Evolutionary conservation across 768 basidiomycete species (phyloP).

Genomic region (Terana coerulea): DNA sequence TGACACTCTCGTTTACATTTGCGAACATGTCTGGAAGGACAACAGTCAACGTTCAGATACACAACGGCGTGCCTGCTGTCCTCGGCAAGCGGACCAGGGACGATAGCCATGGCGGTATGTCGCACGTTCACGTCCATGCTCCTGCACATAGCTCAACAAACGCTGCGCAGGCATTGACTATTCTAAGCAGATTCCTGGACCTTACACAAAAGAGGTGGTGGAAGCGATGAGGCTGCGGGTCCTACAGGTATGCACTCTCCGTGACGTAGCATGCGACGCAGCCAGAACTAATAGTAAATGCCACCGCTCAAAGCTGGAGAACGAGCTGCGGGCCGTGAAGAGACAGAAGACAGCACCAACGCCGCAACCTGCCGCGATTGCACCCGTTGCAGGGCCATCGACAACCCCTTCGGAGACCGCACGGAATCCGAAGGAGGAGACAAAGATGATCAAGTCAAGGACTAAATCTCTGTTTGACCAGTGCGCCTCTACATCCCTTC

Average conservation of each 20-base stretch:
- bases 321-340: slow-evolving; percentile 9
- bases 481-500: not conserved
- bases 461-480: slow-evolving; percentile 12
- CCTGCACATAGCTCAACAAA: not conserved
- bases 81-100: not conserved
- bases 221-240: slow-evolving; percentile 13
- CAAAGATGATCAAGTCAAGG: slow-evolving; percentile 10
- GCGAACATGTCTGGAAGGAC: too few relatives aligned
- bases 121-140: not conserved
- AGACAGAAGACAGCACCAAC: slow-evolving; percentile 8
- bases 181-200: slow-evolving; percentile 9
- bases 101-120: not conserved
- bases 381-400: slow-evolving; percentile 3
- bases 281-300: too few relatives aligned
- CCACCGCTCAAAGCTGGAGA: slow-evolving; percentile 5
- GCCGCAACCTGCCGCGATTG: not conserved
- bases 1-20: too few relatives aligned
- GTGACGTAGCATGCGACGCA: slow-evolving; percentile 1
- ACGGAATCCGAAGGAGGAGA: slow-evolving; percentile 5
- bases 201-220: slow-evolving; percentile 5
- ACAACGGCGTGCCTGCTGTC: too few relatives aligned
- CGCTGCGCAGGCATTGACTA: slow-evolving; percentile 5
- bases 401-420: not conserved
- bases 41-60: too few relatives aligned
- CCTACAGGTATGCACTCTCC: slow-evolving; percentile 3